Base-by-base conservation (phyloP, 345 rosid genomes). In the Ailanthus altissimus region DNA sequence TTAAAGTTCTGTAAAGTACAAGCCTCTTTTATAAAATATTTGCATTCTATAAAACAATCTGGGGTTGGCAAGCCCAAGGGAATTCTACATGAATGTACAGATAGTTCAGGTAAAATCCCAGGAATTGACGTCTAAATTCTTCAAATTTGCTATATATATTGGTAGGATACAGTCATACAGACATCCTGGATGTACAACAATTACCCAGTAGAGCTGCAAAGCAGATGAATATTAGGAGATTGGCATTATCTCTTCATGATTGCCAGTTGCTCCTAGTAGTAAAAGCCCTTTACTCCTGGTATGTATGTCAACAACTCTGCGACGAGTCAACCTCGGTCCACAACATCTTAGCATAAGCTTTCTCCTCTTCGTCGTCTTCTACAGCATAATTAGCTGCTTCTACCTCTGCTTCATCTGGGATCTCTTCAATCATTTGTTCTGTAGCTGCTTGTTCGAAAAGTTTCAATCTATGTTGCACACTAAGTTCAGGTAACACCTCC, bases 311-410 rank as follows among this genome's bases (percentile, higher is more conserved):
- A 59, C 81, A 78, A 77, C 89, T 89, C 77, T 79, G 77, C n/a
- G 90, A 87, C 0, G 89, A 89, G 75, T 90, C 94, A 36, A 90
- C 92, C 77, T 88, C 89, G 72, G 78, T 88, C 96, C 99, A 93
- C 25, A 89, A 86, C 73, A 76, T 85, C 79, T 87, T 88, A 46
- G 89, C 96, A 69, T 93, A 93, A 74, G 87, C 90, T 79, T 81
- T 89, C 72, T 90, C 95, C 70, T 91, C 98, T 83, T 88, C 90
- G 79, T 91, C 89, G 86, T 92, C 98, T 81, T 86, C 85, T 32
- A 51, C 79, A 74, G 75, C 78, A 67, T 71, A 81, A 66, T 78
- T 81, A 73, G 79, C 76, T 57, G 78, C 84, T 78, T 82, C 93
- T 45, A 54, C 81, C 58, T 87, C 91, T 8, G 86, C 93, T 61